Percentiles rank a stretch among this genome's conserved stretches.
phyloP scores from a whole-genome alignment of 202 grass and related monocot species.

The Brachypodium distachyon region DNA sequence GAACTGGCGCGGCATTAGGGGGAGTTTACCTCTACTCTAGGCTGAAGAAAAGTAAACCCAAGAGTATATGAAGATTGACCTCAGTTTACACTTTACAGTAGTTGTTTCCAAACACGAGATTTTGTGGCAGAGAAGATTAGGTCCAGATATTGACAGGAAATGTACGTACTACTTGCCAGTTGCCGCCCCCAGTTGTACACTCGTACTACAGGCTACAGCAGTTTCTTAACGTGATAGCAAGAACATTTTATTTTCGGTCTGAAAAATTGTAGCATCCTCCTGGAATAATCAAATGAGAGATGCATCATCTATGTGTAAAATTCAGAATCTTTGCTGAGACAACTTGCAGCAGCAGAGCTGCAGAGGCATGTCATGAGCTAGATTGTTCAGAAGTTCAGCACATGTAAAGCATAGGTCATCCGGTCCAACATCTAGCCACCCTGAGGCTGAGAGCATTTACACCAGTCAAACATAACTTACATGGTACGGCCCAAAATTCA shows the following conservation, averaged over 20 bases:
- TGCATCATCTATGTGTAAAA: neutral
- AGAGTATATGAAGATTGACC: conserved; percentile 7
- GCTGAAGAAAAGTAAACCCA: conserved; percentile 49
- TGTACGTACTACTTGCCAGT: neutral
- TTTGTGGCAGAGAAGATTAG: neutral
- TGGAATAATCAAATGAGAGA: neutral
- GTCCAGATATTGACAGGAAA: neutral
- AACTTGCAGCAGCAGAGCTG: neutral
- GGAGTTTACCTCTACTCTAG: conserved; percentile 68
- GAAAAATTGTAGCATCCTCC: neutral
- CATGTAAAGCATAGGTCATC: neutral
- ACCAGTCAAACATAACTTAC: neutral
- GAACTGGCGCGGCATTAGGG: conserved; percentile 54
- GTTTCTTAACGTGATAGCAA: neutral
- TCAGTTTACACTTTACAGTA: too few relatives aligned
- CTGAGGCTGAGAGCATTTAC: neutral
- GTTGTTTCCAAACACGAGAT: neutral
- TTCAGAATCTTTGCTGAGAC: too few relatives aligned
- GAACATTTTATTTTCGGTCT: neutral
- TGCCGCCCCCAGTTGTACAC: neutral
- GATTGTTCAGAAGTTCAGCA: neutral
- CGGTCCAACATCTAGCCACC: conserved; percentile 10
- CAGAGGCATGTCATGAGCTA: neutral
- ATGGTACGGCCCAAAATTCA: conserved; percentile 23
- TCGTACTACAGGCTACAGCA: neutral